A percentile compares a stretch with the other conserved stretches of the same genome.
Conservation (phyloP, 2,329 filamentous ascomycete species). For the Verticillium zaregamsianum region DNA sequence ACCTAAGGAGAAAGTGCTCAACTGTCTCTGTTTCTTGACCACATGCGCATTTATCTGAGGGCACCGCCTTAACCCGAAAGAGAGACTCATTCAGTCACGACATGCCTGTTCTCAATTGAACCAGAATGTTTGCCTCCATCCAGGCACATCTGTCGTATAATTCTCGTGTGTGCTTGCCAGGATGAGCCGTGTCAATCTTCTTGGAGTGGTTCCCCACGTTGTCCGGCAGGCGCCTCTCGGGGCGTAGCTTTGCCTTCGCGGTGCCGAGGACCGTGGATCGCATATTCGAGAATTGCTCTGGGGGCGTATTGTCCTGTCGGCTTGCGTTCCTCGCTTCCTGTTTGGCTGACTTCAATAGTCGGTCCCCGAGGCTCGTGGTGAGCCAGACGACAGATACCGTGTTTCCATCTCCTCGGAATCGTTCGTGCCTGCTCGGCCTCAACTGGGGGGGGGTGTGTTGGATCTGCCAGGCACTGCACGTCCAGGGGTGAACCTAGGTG, state of each 20-base stretch:
- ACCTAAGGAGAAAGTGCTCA: constrained; percentile 23
- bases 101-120: constrained; percentile 14
- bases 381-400: neutral
- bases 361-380: neutral
- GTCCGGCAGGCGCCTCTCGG: constrained; percentile 6
- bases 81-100: constrained; percentile 13
- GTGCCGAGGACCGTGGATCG: neutral
- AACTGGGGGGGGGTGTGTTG: too few species aligned
- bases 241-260: neutral
- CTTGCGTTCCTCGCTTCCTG: neutral
- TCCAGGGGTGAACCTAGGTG: too few species aligned
- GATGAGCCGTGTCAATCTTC: constrained; percentile 11
- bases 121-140: constrained; percentile 15
- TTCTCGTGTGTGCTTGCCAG: constrained; percentile 11
- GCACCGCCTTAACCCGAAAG: constrained; percentile 5
- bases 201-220: constrained; percentile 12
- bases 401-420: constrained; percentile 1
- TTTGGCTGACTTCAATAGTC: neutral
- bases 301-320: neutral
- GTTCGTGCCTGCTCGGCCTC: too few species aligned
- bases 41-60: constrained; percentile 7
- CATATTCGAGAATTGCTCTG: neutral
- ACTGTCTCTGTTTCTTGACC: constrained; percentile 18
- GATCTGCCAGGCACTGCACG: too few species aligned
- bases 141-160: constrained; percentile 14